phyloP scores from a whole-genome alignment of 208 protist genomes.

The Trypanosoma theileri region DNA sequence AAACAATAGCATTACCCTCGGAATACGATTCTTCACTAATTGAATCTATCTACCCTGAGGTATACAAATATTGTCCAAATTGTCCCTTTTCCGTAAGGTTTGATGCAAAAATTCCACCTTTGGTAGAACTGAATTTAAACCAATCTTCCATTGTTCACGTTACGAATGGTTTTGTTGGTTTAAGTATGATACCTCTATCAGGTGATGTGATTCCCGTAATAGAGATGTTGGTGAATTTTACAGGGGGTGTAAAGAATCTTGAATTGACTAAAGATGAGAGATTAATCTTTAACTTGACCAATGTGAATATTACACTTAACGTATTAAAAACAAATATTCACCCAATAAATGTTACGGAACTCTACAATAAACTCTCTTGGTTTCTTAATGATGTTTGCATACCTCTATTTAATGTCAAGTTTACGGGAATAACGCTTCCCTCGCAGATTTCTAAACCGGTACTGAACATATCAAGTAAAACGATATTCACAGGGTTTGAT shows the following conservation, averaged over 20 bases:
- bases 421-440: slow-evolving; percentile 30
- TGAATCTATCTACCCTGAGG: slow-evolving; percentile 44
- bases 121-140: slow-evolving; percentile 4
- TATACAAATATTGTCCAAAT: slow-evolving; percentile 52
- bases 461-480: slow-evolving; percentile 26
- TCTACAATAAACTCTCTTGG: slow-evolving; percentile 22
- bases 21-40: slow-evolving; percentile 55
- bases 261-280: slow-evolving; percentile 8
- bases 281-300: slow-evolving; percentile 31
- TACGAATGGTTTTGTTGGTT: slow-evolving; percentile 24
- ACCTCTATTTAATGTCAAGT: slow-evolving; percentile 39
- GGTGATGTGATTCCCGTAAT: slow-evolving; percentile 8
- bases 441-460: slow-evolving; percentile 27
- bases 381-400: slow-evolving; percentile 34
- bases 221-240: slow-evolving; percentile 27
- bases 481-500: slow-evolving; percentile 30
- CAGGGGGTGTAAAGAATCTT: slow-evolving; percentile 33
- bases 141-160: slow-evolving; percentile 13
- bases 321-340: slow-evolving; percentile 49
- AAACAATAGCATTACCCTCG: slow-evolving; percentile 7
- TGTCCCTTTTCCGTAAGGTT: slow-evolving; percentile 41
- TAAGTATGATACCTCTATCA: slow-evolving; percentile 28
- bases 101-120: slow-evolving; percentile 6
- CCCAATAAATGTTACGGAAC: slow-evolving; percentile 22
- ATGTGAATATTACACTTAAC: slow-evolving; percentile 27